phyloP scores from a whole-genome alignment of 345 rosid genomes.

The Eucalyptus cladocalyx region DNA sequence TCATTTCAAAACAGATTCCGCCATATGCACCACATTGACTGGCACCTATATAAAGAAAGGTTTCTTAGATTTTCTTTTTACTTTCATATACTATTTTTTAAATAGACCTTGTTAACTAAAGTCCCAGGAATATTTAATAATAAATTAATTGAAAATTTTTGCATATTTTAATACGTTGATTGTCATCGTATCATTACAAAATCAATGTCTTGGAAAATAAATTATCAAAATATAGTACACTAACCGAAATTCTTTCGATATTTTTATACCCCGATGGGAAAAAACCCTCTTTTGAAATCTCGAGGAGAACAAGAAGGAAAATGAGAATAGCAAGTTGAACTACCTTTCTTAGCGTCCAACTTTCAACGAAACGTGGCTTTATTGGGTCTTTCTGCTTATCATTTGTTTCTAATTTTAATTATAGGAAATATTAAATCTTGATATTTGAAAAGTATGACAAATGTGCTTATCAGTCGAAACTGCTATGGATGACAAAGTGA shows the following conservation, averaged over 20 bases:
- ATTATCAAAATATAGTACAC: not conserved
- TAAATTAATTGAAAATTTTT: not conserved
- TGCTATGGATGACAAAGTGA: not conserved
- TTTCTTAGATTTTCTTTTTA: not conserved
- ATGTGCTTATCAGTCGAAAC: not conserved
- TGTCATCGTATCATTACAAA: not conserved
- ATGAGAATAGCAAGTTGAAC: not conserved
- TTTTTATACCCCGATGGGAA: no score
- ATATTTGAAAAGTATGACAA: not conserved
- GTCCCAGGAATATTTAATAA: not conserved
- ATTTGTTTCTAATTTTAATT: not conserved
- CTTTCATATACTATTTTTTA: not conserved
- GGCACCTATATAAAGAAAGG: not conserved
- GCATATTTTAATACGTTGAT: not conserved
- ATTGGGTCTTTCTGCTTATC: not conserved
- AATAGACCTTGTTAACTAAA: not conserved
- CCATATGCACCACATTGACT: not conserved
- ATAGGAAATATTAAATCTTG: not conserved
- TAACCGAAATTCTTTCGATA: not conserved
- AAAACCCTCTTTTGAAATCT: not conserved
- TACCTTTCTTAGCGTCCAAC: not conserved
- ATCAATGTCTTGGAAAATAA: not conserved
- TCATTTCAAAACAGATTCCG: not conserved
- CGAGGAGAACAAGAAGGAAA: not conserved
- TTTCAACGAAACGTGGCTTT: not conserved